Conservation (phyloP, 129 eudicot genomes). For the Pittosporum tobira region DNA sequence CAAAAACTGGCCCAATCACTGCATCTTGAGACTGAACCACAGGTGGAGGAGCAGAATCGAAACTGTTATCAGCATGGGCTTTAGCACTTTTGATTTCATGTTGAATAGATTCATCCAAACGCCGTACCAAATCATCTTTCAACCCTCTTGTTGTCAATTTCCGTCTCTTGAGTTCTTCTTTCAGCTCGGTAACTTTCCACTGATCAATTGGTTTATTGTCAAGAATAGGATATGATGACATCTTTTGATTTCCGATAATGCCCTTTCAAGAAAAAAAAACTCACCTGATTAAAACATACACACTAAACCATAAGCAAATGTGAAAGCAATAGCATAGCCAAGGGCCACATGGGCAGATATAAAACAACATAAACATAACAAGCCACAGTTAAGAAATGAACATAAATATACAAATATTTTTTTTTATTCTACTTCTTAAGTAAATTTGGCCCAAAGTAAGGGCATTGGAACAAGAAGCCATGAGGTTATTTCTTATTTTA, state of each 20-base stretch:
- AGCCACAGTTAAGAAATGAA: too few relatives aligned
- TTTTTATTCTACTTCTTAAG: too few relatives aligned
- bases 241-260: constrained; percentile 29
- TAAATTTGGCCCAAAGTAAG: too few relatives aligned
- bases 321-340: neutral
- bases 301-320: neutral
- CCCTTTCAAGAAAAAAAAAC: constrained; percentile 18
- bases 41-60: constrained; percentile 16
- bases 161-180: constrained; percentile 83
- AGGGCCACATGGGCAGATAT: too few relatives aligned
- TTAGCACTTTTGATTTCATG: constrained; percentile 27
- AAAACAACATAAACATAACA: too few relatives aligned
- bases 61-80: constrained; percentile 19
- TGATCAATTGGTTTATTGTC: constrained; percentile 79
- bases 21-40: constrained; percentile 26
- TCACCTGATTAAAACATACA: constrained; percentile 21
- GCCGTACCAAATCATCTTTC: constrained; percentile 70
- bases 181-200: constrained; percentile 89
- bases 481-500: too few relatives aligned
- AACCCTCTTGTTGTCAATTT: constrained; percentile 53
- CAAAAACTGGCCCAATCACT: constrained; percentile 4
- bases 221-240: constrained; percentile 60
- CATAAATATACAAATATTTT: too few relatives aligned
- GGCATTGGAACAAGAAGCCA: too few relatives aligned
- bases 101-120: constrained; percentile 69